Percentiles rank a stretch among this genome's conserved stretches.
phyloP scores from a whole-genome alignment of 2,329 filamentous ascomycete genomes.

The Ascocoryne sarcoides region DNA sequence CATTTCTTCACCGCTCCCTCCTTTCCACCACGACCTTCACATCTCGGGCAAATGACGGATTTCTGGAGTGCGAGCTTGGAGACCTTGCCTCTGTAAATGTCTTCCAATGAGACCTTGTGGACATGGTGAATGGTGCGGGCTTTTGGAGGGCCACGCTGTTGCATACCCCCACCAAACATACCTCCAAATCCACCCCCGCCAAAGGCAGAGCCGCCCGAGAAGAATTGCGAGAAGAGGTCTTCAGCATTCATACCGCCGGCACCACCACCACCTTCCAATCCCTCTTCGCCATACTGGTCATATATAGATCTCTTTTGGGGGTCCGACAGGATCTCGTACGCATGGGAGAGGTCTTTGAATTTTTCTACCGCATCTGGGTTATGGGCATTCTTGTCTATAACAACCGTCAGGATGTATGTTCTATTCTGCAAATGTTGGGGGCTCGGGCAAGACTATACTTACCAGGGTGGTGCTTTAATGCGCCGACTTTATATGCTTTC shows the following conservation, averaged over 20 bases:
- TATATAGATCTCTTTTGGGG: constrained; percentile 85
- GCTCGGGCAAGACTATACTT: constrained; percentile 27
- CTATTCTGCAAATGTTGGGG: constrained; percentile 12
- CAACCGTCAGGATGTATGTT: constrained; percentile 9
- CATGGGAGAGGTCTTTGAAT: constrained; percentile 95
- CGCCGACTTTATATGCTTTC: constrained; percentile 78
- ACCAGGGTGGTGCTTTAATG: constrained; percentile 80
- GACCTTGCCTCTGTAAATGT: constrained; percentile 95
- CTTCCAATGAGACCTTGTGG: constrained; percentile 95
- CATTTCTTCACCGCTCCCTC: constrained; percentile 96
- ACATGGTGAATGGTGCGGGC: constrained; percentile 96
- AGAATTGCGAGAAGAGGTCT: constrained; percentile 96
- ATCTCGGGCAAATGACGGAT: constrained; percentile 93
- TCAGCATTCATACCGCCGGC: constrained; percentile 86
- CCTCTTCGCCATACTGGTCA: constrained; percentile 96
- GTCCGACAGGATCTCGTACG: constrained; percentile 92
- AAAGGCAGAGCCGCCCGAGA: constrained; percentile 59
- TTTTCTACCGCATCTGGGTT: constrained; percentile 92
- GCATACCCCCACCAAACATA: constrained; percentile 71
- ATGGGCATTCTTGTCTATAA: constrained; percentile 85
- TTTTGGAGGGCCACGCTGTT: constrained; percentile 72
- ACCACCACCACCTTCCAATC: constrained; percentile 78
- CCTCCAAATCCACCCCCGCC: constrained; percentile 64
- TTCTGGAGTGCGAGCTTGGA: constrained; percentile 97
- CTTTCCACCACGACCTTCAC: constrained; percentile 89